phyloP scores from a whole-genome alignment of 768 basidiomycete species.

The Boletus speciosus region DNA sequence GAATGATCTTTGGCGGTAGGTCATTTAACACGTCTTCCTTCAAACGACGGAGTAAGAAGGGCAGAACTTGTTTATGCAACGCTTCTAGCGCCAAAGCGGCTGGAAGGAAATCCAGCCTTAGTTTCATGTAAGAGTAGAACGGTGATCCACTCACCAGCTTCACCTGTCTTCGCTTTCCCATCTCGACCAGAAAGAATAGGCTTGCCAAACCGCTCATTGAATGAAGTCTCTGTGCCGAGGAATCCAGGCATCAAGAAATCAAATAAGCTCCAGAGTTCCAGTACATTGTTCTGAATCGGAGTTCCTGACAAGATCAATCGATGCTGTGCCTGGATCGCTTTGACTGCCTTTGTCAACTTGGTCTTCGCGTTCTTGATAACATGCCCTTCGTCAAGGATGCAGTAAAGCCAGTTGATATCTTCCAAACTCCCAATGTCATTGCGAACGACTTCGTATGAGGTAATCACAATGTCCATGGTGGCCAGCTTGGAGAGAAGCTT shows the following conservation, averaged over 20 bases:
- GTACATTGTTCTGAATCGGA: constrained; percentile 97
- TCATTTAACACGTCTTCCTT: constrained; percentile 97
- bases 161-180: constrained; percentile 89
- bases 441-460: constrained; percentile 95
- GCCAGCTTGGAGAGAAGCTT: constrained; percentile 62
- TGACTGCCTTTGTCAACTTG: constrained; percentile 95
- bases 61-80: constrained; percentile 97
- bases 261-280: constrained; percentile 97
- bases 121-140: not conserved
- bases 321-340: constrained; percentile 85
- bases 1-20: constrained; percentile 97
- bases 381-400: constrained; percentile 97
- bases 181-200: constrained; percentile 94
- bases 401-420: constrained; percentile 85
- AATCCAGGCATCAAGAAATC: constrained; percentile 99
- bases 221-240: constrained; percentile 89
- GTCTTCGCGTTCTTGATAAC: constrained; percentile 99
- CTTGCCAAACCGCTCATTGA: constrained; percentile 94
- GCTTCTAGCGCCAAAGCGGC: constrained; percentile 94
- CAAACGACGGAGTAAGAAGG: constrained; percentile 91
- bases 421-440: constrained; percentile 83
- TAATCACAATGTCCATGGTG: constrained; percentile 87
- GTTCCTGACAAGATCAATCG: constrained; percentile 94
- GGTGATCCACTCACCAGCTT: constrained; percentile 70
- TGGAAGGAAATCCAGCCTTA: constrained; percentile 31